A percentile compares a stretch with the other conserved stretches of the same genome.
phyloP scores from a whole-genome alignment of 768 basidiomycete genomes.

The Boletus patriciae region DNA sequence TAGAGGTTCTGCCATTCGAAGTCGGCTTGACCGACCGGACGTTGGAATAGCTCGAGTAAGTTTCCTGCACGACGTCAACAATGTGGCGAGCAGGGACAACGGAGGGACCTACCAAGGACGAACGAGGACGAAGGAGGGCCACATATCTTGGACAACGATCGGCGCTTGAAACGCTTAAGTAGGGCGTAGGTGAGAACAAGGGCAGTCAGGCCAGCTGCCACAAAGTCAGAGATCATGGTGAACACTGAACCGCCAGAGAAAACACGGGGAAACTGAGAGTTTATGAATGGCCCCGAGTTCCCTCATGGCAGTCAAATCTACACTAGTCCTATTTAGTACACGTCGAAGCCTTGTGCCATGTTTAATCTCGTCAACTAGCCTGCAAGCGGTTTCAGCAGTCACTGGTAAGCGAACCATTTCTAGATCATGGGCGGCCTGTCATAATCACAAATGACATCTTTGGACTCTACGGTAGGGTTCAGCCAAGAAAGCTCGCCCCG shows the following conservation, averaged over 20 bases:
- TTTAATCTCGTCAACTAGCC: too few species aligned
- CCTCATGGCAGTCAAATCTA: constrained; percentile 17
- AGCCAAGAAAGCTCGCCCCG: too few species aligned
- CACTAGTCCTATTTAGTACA: too few species aligned
- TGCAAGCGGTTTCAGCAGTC: too few species aligned
- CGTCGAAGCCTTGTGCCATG: too few species aligned
- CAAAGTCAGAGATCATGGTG: constrained; percentile 11
- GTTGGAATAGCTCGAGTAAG: constrained; percentile 29
- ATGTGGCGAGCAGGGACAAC: constrained; percentile 10
- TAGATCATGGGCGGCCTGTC: too few species aligned
- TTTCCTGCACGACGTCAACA: constrained; percentile 29
- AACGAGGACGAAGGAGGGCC: constrained; percentile 27
- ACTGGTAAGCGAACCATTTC: too few species aligned
- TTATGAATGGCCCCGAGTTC: constrained; percentile 2
- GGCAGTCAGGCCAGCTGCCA: constrained; percentile 1
- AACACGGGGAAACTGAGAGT: neutral
- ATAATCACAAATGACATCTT: too few species aligned
- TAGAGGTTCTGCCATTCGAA: constrained; percentile 34
- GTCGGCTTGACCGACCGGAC: constrained; percentile 27
- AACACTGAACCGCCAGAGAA: neutral
- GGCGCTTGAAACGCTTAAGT: neutral
- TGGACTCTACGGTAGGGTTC: too few species aligned
- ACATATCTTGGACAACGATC: constrained; percentile 16
- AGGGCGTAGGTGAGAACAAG: constrained; percentile 9
- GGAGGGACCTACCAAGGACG: constrained; percentile 12